Evolutionary conservation across 2,329 filamentous ascomycete genomes (phyloP).

Genomic region (Venturia asperata): DNA sequence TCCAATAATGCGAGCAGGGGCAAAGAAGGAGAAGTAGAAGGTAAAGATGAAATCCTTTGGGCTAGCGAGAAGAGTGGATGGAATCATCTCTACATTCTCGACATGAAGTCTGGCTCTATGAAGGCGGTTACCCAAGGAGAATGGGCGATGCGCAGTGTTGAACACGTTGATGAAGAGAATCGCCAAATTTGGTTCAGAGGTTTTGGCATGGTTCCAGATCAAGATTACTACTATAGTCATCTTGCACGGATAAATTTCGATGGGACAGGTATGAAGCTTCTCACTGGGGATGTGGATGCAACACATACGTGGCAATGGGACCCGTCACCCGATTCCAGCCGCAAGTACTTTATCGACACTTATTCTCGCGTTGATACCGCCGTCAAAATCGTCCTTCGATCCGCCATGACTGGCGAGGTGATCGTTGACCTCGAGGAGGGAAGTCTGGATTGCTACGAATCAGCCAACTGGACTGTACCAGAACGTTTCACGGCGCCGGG

Average conservation of each 20-base stretch:
- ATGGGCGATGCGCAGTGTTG: conserved; percentile 27
- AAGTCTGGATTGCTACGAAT: conserved; percentile 22
- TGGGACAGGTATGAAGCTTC: conserved; percentile 25
- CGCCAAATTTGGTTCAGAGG: conserved; percentile 25
- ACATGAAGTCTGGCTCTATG: conserved; percentile 31
- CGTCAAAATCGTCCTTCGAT: conserved; percentile 23
- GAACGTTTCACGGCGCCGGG: conserved; percentile 26
- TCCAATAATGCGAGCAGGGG: not conserved
- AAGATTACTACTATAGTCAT: conserved; percentile 27
- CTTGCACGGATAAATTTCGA: conserved; percentile 27
- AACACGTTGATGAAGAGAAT: conserved; percentile 25
- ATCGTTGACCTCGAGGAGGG: conserved; percentile 22
- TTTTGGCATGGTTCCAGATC: conserved; percentile 24
- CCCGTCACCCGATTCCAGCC: conserved; percentile 20
- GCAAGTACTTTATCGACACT: conserved; percentile 23
- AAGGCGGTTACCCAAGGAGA: conserved; percentile 34
- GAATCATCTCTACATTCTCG: conserved; percentile 29
- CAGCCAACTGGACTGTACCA: conserved; percentile 23
- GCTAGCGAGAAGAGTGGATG: conserved; percentile 27
- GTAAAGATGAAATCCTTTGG: conserved; percentile 26
- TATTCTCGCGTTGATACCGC: conserved; percentile 28
- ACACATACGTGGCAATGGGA: conserved; percentile 24
- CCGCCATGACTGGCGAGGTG: conserved; percentile 25
- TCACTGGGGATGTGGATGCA: conserved; percentile 26
- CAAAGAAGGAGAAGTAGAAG: conserved; percentile 11